Base-by-base conservation (phyloP, 768 basidiomycete genomes). In the Kwoniella pini region DNA sequence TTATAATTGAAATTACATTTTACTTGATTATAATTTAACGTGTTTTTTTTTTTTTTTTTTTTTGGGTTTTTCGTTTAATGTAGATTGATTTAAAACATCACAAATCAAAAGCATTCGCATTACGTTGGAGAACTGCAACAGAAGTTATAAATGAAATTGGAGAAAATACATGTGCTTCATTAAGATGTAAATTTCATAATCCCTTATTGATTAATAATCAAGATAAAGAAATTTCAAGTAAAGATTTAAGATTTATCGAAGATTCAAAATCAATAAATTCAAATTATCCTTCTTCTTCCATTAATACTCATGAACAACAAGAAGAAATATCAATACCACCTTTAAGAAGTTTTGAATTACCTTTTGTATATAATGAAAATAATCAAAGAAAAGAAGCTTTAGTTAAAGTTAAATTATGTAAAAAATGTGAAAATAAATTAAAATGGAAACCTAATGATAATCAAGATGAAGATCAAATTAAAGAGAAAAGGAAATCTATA, bases 71-170 rank as follows among this genome's bases (percentile, higher is more conserved):
- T 30, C 22, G n/a, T 59, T 30, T n/a, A 26, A 10, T 19, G 5
- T 55, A 78, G 77, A 74, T 78, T 73, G 91, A 97, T 79, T 81
- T 97, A 61, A 97, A 97, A 80, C 95, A 97, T 74, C 96, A 90
- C 82, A 96, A 92, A 80, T 86, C 88, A 0, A 90, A 91, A 22
- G 62, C 93, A 87, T 88, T 98, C 74, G 86, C 92, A 0, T 83
- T 98, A 4, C 87, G 95, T 13, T 98, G 95, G 95, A 83, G 95
- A 31, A 93, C 93, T 0, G 93, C 96, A 72, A 81, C 83, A 1
- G 95, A 98, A 79, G 93, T 97, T 13, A 80, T 98, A 2, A 84
- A 85, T 0, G 90, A 89, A 22, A 84, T 86, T 2, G 95, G 93
- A 2, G 90, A 96, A 76, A 84, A 85, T 3, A 89, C 90, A 0